Percentiles rank a stretch among this genome's conserved stretches.
Conservation (phyloP, 768 basidiomycete species). For the Clitopilus hobsonii region DNA sequence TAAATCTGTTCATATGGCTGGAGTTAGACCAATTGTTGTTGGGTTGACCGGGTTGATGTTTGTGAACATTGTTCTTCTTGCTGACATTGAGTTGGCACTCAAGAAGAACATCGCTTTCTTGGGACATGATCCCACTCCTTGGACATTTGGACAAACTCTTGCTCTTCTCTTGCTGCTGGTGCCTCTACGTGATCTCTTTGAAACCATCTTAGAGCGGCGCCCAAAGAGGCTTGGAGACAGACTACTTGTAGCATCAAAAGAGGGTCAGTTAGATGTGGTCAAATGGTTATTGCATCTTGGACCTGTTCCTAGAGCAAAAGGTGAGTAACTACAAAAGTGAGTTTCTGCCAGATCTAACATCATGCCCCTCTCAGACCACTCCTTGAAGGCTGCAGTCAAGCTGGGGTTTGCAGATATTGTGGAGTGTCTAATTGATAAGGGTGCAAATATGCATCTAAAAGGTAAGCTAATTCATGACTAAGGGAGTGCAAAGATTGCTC, state of each 20-base stretch:
- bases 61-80: not conserved
- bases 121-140: not conserved
- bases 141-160: conserved; percentile 8
- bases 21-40: not conserved
- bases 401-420: too few relatives aligned
- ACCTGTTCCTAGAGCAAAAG: not conserved
- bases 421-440: too few relatives aligned
- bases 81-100: not conserved
- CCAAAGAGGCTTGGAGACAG: too few relatives aligned
- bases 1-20: not conserved
- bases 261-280: not conserved
- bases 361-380: too few relatives aligned
- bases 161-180: conserved; percentile 6
- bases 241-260: not conserved
- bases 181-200: conserved; percentile 1
- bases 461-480: too few relatives aligned
- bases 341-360: too few relatives aligned
- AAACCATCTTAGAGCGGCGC: not conserved
- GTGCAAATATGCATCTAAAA: too few relatives aligned
- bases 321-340: not conserved
- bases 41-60: not conserved
- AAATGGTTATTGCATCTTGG: not conserved
- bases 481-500: too few relatives aligned
- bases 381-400: too few relatives aligned
- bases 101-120: not conserved